Evolutionary conservation across 2,329 filamentous ascomycete species (phyloP).

Genomic region (Aspergillus viridinutans): DNA sequence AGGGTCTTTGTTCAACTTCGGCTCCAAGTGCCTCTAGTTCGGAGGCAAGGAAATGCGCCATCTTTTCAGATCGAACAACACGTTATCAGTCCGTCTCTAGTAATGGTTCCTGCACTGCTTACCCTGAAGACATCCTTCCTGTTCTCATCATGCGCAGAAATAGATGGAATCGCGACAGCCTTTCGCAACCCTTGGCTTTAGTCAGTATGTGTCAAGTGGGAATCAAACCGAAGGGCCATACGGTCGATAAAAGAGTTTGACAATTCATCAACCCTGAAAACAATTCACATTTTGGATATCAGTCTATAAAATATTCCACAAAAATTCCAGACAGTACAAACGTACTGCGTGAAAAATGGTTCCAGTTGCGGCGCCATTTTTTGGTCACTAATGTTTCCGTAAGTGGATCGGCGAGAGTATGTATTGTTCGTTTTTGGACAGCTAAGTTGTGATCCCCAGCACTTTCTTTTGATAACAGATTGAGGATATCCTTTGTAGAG

Average conservation of each 20-base stretch:
- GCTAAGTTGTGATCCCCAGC: conserved; percentile 3
- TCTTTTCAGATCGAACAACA: conserved; percentile 43
- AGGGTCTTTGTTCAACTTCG: conserved; percentile 75
- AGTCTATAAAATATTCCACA: neutral
- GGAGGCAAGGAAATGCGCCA: conserved; percentile 84
- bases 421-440: conserved; percentile 9
- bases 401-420: conserved; percentile 34
- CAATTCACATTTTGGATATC: conserved; percentile 2
- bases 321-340: conserved; percentile 2
- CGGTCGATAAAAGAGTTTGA: conserved; percentile 82
- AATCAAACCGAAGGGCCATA: conserved; percentile 24
- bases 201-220: conserved; percentile 4
- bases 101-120: conserved; percentile 14
- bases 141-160: conserved; percentile 86
- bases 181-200: conserved; percentile 59
- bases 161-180: conserved; percentile 92
- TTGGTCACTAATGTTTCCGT: conserved; percentile 44
- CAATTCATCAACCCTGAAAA: conserved; percentile 63
- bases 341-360: conserved; percentile 78
- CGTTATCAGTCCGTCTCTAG: neutral
- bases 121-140: conserved; percentile 85
- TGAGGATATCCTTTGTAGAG: neutral
- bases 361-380: conserved; percentile 90
- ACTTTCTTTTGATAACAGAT: conserved; percentile 2
- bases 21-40: conserved; percentile 83